Percentiles rank a stretch among this genome's conserved stretches.
These are phyloP conservation scores for Penicillium sp. DNA, from an alignment of 2,329 filamentous ascomycete species.

Conservation along the genomic window DNA sequence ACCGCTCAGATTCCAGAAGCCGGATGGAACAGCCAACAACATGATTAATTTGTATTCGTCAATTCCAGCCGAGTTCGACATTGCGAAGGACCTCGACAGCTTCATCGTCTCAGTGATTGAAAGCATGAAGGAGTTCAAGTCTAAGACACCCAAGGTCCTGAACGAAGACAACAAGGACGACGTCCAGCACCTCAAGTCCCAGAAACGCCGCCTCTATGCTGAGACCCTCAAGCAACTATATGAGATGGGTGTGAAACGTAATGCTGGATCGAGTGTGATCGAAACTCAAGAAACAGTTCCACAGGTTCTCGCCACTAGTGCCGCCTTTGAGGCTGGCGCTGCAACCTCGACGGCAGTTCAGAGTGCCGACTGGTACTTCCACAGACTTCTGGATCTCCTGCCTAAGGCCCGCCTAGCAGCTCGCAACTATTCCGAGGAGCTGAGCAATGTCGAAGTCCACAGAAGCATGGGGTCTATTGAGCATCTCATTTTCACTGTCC, in stretches of 20 bases:
- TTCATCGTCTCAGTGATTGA: constrained; percentile 63
- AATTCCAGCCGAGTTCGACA: constrained; percentile 47
- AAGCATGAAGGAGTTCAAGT: constrained; percentile 64
- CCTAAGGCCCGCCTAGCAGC: constrained; percentile 58
- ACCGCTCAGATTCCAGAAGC: constrained; percentile 62
- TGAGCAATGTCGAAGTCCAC: constrained; percentile 69
- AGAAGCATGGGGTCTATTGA: constrained; percentile 80
- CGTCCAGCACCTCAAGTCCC: constrained; percentile 80
- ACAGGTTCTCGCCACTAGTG: constrained; percentile 55
- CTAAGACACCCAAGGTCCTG: constrained; percentile 69
- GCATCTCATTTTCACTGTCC: constrained; percentile 57
- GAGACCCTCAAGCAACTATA: constrained; percentile 75
- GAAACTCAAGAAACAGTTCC: constrained; percentile 64
- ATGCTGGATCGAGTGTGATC: constrained; percentile 65
- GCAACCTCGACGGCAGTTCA: constrained; percentile 21
- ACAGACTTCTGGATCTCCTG: constrained; percentile 67
- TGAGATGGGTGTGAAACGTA: constrained; percentile 81
- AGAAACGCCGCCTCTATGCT: constrained; percentile 82
- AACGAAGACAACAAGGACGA: constrained; percentile 77
- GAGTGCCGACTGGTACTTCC: constrained; percentile 62
- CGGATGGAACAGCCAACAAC: constrained; percentile 59
- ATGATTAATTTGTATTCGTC: constrained; percentile 59
- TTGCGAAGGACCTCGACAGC: constrained; percentile 52
- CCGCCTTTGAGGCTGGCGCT: constrained; percentile 28
- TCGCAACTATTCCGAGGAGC: constrained; percentile 70